These are phyloP conservation scores for Toxicodendron radicans DNA, from an alignment of 345 rosid genomes.

Conservation along the genomic window DNA sequence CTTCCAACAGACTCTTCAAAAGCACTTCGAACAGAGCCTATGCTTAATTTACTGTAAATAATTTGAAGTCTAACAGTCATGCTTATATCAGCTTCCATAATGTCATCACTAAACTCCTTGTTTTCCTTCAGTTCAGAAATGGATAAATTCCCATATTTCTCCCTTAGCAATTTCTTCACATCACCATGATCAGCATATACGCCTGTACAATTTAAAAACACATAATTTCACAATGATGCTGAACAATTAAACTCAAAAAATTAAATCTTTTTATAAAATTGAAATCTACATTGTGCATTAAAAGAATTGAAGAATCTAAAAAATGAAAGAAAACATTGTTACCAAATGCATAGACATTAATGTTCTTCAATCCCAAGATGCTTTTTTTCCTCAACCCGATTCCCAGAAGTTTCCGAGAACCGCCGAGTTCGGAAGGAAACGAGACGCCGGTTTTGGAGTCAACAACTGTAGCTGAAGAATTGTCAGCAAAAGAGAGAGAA, in stretches of 20 bases:
- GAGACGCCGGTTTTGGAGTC: conserved; percentile 67
- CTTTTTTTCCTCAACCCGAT: conserved; percentile 76
- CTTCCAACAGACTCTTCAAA: conserved; percentile 84
- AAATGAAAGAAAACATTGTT: not conserved
- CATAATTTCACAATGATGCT: not conserved
- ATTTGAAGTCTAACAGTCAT: conserved; percentile 82
- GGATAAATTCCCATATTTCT: conserved; percentile 59
- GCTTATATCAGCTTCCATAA: conserved; percentile 64
- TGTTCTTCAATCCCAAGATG: conserved; percentile 75
- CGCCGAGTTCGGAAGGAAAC: conserved; percentile 58
- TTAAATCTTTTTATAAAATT: no score
- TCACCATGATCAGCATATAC: conserved; percentile 70
- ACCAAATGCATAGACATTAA: conserved; percentile 86
- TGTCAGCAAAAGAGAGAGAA: conserved; percentile 69
- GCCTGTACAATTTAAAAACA: conserved; percentile 37
- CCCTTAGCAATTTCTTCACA: conserved; percentile 51
- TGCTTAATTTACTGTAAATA: conserved; percentile 68
- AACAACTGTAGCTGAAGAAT: conserved; percentile 48
- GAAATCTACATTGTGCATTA: not conserved
- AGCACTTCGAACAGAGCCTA: conserved; percentile 71
- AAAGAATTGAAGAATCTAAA: not conserved
- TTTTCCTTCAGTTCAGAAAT: conserved; percentile 56
- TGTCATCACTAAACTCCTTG: conserved; percentile 52
- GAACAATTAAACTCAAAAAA: not conserved
- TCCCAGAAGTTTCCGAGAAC: conserved; percentile 63